Evolutionary conservation across 2,329 filamentous ascomycete genomes (phyloP).

Genomic region (Epichloe bromicola): DNA sequence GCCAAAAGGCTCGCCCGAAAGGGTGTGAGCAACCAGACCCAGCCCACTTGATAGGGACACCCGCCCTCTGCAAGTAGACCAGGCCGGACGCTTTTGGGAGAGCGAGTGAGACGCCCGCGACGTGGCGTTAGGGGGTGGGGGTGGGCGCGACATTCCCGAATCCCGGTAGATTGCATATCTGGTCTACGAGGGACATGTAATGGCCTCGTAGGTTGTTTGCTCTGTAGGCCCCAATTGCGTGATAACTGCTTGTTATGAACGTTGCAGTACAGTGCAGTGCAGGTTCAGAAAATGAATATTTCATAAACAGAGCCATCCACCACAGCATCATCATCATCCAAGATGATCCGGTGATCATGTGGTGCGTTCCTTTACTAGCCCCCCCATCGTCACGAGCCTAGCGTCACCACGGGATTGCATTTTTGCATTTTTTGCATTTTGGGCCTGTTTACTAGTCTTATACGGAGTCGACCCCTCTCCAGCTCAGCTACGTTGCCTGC

Average conservation of each 20-base stretch:
- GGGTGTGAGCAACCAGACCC: constrained; percentile 2
- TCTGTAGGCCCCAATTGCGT: neutral
- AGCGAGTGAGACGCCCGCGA: neutral
- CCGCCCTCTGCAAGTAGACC: neutral
- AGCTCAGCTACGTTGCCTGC: no score
- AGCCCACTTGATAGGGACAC: constrained; percentile 2
- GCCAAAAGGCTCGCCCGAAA: neutral
- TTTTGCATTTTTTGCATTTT: neutral
- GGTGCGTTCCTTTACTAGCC: neutral
- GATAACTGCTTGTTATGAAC: no score
- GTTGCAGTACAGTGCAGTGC: no score
- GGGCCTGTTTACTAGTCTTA: neutral
- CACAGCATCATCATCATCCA: neutral
- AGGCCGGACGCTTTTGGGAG: neutral
- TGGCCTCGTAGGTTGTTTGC: no score
- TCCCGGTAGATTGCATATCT: neutral
- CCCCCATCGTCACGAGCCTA: neutral
- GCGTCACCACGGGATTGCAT: neutral
- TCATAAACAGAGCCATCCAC: neutral
- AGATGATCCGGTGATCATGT: neutral
- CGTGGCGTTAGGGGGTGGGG: neutral
- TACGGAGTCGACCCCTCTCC: neutral
- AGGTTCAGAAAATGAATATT: neutral
- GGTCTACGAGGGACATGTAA: neutral
- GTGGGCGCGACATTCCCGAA: no score